Evolutionary conservation across 495 filamentous ascomycete genomes (phyloP), one percentile per base, ranked within the genome.

Genomic region (Neurospora tetrasperma): DNA sequence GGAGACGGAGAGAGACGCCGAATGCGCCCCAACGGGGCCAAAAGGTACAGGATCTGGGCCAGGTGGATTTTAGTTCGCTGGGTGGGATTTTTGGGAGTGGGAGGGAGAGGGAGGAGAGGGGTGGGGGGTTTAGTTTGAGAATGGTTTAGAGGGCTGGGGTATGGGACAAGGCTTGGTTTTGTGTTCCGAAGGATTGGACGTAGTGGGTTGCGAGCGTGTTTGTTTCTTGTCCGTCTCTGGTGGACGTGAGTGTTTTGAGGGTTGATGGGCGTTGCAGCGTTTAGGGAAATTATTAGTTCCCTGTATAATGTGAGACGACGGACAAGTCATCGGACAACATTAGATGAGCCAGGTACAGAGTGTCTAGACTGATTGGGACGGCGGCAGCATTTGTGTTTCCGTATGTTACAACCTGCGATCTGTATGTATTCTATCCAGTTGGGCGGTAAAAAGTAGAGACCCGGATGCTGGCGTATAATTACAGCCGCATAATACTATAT

Each of bases 1-100:
- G 94, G 76, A 84, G 93, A 73, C 83, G 88, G 41, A 80, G 89
- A 39, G 90, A 87, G 72, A 97, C 91, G 54, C 96, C 96, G 3
- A 91, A 93, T 77, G 96, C 96, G n/a, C 96, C 96, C 3, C 90
- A 87, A 42, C 83, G 94, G 8, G 95, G 94, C 0, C 92, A 90
- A 70, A 59, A 66, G 27, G 90, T 81, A 70, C 83, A 94, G 69
- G 82, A 85, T 14, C 89, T 46, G 86, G 0, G 83, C 88, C 73
- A 87, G 43, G 43, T 94, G 74, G 93, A 95, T 82, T 93, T 94
- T 44, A 93, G 91, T 14, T 59, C 80, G 91, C 92, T 66, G 16
- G 54, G 54, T 27, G 54, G 54, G 94, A 70, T 93, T 94, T 78
- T 86, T 9, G 54, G 54, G 35, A 8, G 88, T 2, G 89, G 89